Evolutionary conservation across 116 monocot genomes (phyloP).

Genomic region (Cymodocea nodosa): DNA sequence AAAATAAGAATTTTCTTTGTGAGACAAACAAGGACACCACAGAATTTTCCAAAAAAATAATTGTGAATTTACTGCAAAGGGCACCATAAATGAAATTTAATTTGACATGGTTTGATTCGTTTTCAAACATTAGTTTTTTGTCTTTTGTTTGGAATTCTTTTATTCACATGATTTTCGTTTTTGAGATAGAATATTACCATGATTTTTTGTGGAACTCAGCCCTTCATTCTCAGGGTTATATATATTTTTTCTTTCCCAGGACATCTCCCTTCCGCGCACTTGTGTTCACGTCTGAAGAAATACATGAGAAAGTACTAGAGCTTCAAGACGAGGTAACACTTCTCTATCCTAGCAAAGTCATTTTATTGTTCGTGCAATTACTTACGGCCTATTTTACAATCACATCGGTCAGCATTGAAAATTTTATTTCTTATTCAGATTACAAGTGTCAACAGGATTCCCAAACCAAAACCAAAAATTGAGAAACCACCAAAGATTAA

Average conservation of each 20-base stretch:
- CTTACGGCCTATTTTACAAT: background rate
- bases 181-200: too few species aligned
- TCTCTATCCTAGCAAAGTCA: background rate
- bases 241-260: slow-evolving; percentile 20
- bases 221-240: background rate
- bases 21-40: too few species aligned
- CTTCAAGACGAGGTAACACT: slow-evolving; percentile 65
- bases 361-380: background rate
- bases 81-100: too few species aligned
- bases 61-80: too few species aligned
- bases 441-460: slow-evolving; percentile 69
- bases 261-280: slow-evolving; percentile 35
- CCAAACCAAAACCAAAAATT: slow-evolving; percentile 84
- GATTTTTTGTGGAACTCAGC: too few species aligned
- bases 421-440: slow-evolving; percentile 26
- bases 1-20: too few species aligned
- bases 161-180: too few species aligned
- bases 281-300: slow-evolving; percentile 64
- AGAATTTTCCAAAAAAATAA: too few species aligned
- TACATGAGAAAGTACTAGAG: slow-evolving; percentile 43
- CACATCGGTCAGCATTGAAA: background rate
- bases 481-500: slow-evolving; percentile 61
- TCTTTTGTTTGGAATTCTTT: too few species aligned
- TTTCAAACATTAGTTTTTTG: too few species aligned
- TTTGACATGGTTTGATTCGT: too few species aligned